phyloP scores from a whole-genome alignment of 805 yeast species.

The Starmerella stigmatis region DNA sequence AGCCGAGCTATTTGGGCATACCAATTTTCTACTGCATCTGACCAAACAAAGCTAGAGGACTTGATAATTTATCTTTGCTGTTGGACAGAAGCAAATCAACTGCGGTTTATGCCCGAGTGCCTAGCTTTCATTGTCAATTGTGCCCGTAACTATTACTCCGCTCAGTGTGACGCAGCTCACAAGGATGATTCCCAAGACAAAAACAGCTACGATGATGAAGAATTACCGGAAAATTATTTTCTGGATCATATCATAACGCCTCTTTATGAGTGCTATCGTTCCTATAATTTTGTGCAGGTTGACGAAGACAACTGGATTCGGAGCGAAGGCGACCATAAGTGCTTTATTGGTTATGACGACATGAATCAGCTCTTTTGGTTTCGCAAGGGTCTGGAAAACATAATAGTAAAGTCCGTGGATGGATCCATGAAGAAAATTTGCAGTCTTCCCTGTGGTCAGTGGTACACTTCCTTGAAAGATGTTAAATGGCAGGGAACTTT shows the following conservation, averaged over 20 bases:
- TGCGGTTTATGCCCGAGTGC: constrained; percentile 84
- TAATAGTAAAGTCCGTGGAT: constrained; percentile 39
- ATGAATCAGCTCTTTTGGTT: constrained; percentile 85
- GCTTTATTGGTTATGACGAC: constrained; percentile 78
- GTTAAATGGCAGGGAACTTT: constrained; percentile 60
- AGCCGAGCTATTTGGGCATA: constrained; percentile 43
- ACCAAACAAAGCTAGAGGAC: constrained; percentile 51
- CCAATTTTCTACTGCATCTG: constrained; percentile 41
- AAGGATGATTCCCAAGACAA: background rate
- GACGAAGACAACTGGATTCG: constrained; percentile 38
- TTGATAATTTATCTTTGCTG: constrained; percentile 58
- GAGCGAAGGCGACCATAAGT: constrained; percentile 53
- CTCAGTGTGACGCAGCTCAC: constrained; percentile 1
- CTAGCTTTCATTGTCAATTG: constrained; percentile 75
- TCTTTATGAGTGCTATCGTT: constrained; percentile 49
- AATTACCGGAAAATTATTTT: constrained; percentile 15
- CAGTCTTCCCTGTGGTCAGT: constrained; percentile 38
- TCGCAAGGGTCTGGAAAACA: constrained; percentile 51
- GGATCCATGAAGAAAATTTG: background rate
- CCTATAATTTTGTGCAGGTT: constrained; percentile 39
- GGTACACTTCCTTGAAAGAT: constrained; percentile 45
- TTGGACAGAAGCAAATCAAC: constrained; percentile 87
- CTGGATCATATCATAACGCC: constrained; percentile 69
- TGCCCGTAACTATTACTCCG: constrained; percentile 49
- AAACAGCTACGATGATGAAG: background rate